These are phyloP conservation scores for Pisolithus sp. DNA, from an alignment of 768 basidiomycete genomes.

Conservation along the genomic window DNA sequence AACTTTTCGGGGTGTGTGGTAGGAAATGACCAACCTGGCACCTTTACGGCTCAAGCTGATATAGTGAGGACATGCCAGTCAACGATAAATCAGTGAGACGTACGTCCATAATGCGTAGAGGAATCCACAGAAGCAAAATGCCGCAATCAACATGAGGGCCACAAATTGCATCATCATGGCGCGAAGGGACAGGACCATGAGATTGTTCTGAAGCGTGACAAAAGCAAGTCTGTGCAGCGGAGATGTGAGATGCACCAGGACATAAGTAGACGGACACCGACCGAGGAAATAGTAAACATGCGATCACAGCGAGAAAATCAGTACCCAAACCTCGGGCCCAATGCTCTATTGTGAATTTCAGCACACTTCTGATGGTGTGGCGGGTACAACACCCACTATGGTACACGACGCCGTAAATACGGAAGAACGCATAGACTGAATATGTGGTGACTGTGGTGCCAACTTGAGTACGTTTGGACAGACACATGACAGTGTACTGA, in stretches of 20 bases:
- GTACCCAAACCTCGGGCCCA: constrained; percentile 70
- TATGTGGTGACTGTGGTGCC: constrained; percentile 62
- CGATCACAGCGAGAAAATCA: constrained; percentile 83
- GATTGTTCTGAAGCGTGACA: constrained; percentile 76
- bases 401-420: constrained; percentile 68
- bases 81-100: constrained; percentile 27
- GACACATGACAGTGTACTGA: constrained; percentile 24
- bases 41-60: constrained; percentile 56
- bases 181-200: constrained; percentile 76
- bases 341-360: constrained; percentile 32
- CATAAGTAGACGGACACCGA: constrained; percentile 17
- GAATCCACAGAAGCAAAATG: constrained; percentile 90
- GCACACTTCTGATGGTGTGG: background rate
- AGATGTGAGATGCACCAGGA: background rate
- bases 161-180: constrained; percentile 92
- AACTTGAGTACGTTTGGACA: constrained; percentile 2
- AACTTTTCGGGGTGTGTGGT: background rate
- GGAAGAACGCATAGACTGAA: constrained; percentile 65
- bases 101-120: constrained; percentile 91
- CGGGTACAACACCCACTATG: constrained; percentile 39
- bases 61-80: constrained; percentile 8
- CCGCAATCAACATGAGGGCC: constrained; percentile 76
- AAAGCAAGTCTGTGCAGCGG: constrained; percentile 69
- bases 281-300: constrained; percentile 88
- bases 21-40: constrained; percentile 38